phyloP scores from a whole-genome alignment of 2,329 filamentous ascomycete species.

The Albophoma yamanashiensis region DNA sequence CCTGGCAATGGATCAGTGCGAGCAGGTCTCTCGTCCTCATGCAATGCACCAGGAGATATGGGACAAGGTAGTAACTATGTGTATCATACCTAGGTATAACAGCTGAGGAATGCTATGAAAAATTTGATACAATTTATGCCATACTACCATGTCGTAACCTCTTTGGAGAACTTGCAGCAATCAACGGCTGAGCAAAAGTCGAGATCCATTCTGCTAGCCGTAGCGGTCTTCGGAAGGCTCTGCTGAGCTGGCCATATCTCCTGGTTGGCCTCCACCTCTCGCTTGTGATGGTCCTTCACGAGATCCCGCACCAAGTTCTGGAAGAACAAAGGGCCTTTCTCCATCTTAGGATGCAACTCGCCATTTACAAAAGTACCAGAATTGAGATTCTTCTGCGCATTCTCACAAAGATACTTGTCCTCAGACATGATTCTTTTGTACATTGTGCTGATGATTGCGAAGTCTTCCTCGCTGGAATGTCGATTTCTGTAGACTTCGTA shows the following conservation, averaged over 20 bases:
- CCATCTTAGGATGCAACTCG: slow-evolving; percentile 49
- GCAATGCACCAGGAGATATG: too few species aligned
- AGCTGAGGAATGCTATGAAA: not conserved
- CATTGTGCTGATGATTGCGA: slow-evolving; percentile 43
- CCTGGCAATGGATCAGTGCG: too few species aligned
- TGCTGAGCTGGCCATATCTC: slow-evolving; percentile 44
- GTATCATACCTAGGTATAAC: too few species aligned
- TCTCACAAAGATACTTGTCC: slow-evolving; percentile 51
- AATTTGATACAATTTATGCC: not conserved
- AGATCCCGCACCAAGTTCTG: slow-evolving; percentile 38
- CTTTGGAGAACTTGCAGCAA: slow-evolving; percentile 14
- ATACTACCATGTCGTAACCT: not conserved
- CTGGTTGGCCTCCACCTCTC: slow-evolving; percentile 29
- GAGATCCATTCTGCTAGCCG: slow-evolving; percentile 14
- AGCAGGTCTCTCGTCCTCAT: too few species aligned
- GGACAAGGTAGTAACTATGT: too few species aligned
- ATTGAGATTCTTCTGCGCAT: slow-evolving; percentile 50
- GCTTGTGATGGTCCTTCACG: slow-evolving; percentile 33
- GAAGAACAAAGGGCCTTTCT: slow-evolving; percentile 49
- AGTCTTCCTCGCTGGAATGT: slow-evolving; percentile 46
- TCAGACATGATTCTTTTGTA: slow-evolving; percentile 55
- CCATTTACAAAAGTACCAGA: slow-evolving; percentile 52
- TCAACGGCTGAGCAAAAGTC: slow-evolving; percentile 24
- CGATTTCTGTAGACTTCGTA: slow-evolving; percentile 56
- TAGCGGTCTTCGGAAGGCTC: slow-evolving; percentile 15